phyloP scores from a whole-genome alignment of 2,329 filamentous ascomycete genomes.

The Ustulina deusta region DNA sequence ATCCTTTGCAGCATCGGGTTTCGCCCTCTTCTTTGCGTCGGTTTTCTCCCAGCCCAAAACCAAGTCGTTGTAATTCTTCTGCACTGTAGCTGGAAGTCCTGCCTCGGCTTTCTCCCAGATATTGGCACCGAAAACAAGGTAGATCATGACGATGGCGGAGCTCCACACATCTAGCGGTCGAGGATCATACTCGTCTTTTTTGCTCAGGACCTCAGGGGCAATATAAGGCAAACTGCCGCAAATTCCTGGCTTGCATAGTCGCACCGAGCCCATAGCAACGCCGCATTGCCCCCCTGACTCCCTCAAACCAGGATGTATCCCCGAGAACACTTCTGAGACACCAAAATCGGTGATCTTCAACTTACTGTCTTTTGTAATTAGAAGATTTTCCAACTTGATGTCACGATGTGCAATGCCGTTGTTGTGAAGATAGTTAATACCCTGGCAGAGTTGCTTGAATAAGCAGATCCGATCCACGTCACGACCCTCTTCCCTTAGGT shows the following conservation, averaged over 20 bases:
- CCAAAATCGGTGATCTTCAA: constrained; percentile 95
- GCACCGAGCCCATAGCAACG: constrained; percentile 76
- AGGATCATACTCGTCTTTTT: constrained; percentile 75
- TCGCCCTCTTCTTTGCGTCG: constrained; percentile 64
- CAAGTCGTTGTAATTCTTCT: constrained; percentile 73
- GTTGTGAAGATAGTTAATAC: constrained; percentile 82
- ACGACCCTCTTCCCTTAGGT: constrained; percentile 73
- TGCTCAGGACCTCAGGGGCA: constrained; percentile 83
- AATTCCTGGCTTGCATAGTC: constrained; percentile 81
- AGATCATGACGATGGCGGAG: constrained; percentile 84
- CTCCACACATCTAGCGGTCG: constrained; percentile 88
- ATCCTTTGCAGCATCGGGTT: constrained; percentile 58
- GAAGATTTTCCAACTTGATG: constrained; percentile 88
- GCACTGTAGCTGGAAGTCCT: constrained; percentile 49
- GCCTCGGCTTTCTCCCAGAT: constrained; percentile 78
- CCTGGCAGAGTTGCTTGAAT: constrained; percentile 89
- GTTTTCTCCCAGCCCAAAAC: constrained; percentile 76
- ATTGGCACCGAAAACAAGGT: constrained; percentile 77
- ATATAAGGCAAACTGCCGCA: constrained; percentile 90
- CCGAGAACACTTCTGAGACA: constrained; percentile 86
- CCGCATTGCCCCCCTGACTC: constrained; percentile 80
- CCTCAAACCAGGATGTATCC: constrained; percentile 81
- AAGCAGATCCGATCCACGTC: constrained; percentile 80
- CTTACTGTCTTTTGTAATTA: constrained; percentile 82
- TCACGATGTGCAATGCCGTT: constrained; percentile 92